Percentiles rank a stretch among this genome's conserved stretches.
These are phyloP conservation scores for Lentithecium fluviatile DNA, from an alignment of 495 filamentous ascomycete genomes.

Conservation along the genomic window DNA sequence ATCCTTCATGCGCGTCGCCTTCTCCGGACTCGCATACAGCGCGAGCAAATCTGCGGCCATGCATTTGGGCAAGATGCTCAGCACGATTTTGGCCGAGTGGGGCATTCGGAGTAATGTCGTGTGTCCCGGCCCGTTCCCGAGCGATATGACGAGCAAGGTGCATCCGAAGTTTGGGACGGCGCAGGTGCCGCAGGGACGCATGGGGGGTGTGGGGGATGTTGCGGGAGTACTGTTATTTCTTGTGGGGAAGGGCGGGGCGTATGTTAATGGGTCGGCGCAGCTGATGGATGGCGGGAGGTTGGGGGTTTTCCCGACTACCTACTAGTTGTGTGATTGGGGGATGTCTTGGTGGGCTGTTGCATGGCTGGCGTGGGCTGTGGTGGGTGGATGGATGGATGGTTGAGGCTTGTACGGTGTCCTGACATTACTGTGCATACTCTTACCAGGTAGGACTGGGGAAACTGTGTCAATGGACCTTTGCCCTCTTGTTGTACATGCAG, in stretches of 20 bases:
- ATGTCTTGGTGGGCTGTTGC: too few species aligned
- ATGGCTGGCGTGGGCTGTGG: too few species aligned
- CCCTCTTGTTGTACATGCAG: too few species aligned
- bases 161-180: constrained; percentile 48
- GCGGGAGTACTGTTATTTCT: constrained; percentile 62
- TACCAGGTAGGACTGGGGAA: too few species aligned
- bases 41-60: constrained; percentile 38
- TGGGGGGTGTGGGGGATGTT: constrained; percentile 61
- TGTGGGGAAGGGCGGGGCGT: constrained; percentile 59
- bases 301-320: constrained; percentile 49
- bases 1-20: constrained; percentile 35
- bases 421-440: too few species aligned
- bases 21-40: constrained; percentile 41
- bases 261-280: constrained; percentile 57
- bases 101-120: constrained; percentile 41
- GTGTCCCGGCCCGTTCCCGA: constrained; percentile 52
- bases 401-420: too few species aligned
- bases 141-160: constrained; percentile 57
- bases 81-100: constrained; percentile 38
- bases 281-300: constrained; percentile 61
- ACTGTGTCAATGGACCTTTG: too few species aligned
- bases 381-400: too few species aligned
- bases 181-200: constrained; percentile 53
- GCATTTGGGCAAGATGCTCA: constrained; percentile 43
- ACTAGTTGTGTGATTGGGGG: too few species aligned